Evolutionary conservation across 2,329 filamentous ascomycete species (phyloP), one percentile per base, ranked within the genome.

Genomic region (Pestalotiopsis sp.): DNA sequence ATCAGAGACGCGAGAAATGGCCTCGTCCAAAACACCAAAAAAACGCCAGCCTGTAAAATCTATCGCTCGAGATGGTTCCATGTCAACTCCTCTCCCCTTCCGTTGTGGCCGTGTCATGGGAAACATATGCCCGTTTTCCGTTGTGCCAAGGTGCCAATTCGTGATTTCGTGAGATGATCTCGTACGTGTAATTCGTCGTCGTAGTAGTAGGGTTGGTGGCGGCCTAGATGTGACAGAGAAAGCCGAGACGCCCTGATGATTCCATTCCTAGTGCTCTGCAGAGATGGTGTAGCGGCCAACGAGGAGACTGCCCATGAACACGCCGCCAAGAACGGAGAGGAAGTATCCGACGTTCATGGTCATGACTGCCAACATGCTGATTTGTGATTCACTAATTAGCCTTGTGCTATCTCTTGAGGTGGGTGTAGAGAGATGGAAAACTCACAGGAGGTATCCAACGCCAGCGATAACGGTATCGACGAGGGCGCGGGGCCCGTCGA

Each of bases 241-340:
- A 10, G 17, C 30, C 17, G 44, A 14, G 9, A 13, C 3, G 11
- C 40, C 40, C 13, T 44, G 17, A 17, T 17, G 13, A 52, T 52
- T 20, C 11, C 20, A 22, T 2, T 17, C 26, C 70, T 75, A 84
- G 75, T 90, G 87, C 66, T 87, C 86, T 14, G 80, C 78, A 24
- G 81, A 72, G 58, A 82, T 76, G 35, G 82, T 83, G 73, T 89
- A 96, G 71, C 94, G 88, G 38, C 94, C 94, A 69, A 96, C 86
- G 0, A 88, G 86, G 57, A 98, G 81, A 77, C 96, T 96, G 26
- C 95, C 95, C n/a, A 97, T 76, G 75, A 98, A 98, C 1, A 92
- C 76, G 22, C 76, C 76, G 38, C 71, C 73, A 26, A 78, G 73
- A 4, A 78, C 73, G 9, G 76, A 76, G 1, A 77, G 66, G 69